Base-by-base conservation (phyloP, 179 eudicot genomes). In the Patellifolia procumbens region DNA sequence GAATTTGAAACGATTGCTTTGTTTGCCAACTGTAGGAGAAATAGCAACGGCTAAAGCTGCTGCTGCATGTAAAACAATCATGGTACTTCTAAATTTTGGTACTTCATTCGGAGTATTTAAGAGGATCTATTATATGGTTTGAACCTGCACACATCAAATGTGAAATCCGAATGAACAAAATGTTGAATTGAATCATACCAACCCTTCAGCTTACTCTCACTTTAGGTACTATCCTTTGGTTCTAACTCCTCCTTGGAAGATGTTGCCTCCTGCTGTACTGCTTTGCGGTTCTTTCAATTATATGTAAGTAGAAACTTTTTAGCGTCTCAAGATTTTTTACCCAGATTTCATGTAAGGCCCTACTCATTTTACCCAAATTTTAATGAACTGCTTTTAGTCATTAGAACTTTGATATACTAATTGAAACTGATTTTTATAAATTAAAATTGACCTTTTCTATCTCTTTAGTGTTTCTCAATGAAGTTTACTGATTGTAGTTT, bases 31-130 rank as follows among this genome's bases (percentile, higher is more conserved):
- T 69, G 31, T 81, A 93, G 98, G 98, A 76, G 97, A 93, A 81
- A 73, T 88, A 72, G 91, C 92, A 59, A 93, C 95, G 51, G 97
- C 93, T 29, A 86, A 83, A 88, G 98, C 93, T 71, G 91, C 98
- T 42, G 98, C 97, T 31, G 82, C 89, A 22, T 89, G 90, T 74
- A 78, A 90, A 72, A 84, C 88, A 43, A 89, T 93, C 28, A 91
- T 93, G 98, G 94, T 92, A 81, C 58, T 45, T 43, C 51, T 19
- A n/a, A n/a, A n/a, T n/a, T n/a, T n/a, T n/a, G n/a, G n/a, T n/a
- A n/a, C n/a, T n/a, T n/a, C 29, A 20, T n/a, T 10, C 7, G n/a
- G n/a, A n/a, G n/a, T n/a, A 65, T 32, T 46, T 42, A 43, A 48
- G 1, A 26, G 26, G 28, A 8, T 61, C 19, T 15, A 13, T 56